phyloP scores from a whole-genome alignment of 805 yeast genomes.

The Metschnikowia matae region DNA sequence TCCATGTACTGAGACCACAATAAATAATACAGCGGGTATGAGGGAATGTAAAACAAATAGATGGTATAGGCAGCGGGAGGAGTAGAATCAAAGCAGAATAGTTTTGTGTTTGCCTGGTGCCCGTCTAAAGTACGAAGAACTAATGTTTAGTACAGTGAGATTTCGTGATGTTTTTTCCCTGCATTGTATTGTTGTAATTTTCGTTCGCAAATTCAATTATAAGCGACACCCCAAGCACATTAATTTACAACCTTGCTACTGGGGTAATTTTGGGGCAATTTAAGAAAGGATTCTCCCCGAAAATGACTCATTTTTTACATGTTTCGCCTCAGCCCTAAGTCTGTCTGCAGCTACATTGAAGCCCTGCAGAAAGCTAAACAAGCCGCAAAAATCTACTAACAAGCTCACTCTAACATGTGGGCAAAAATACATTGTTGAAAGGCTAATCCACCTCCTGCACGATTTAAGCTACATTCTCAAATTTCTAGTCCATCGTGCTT shows the following conservation, averaged over 20 bases:
- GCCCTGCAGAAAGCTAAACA: not conserved
- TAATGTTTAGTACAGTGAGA: not conserved
- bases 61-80: not conserved
- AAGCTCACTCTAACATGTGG: not conserved
- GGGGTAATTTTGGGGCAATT: not conserved
- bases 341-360: not conserved
- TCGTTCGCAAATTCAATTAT: conserved; percentile 4
- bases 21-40: not conserved
- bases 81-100: not conserved
- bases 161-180: conserved; percentile 5
- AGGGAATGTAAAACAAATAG: not conserved
- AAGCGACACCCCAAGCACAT: not conserved
- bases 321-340: not conserved
- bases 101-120: not conserved
- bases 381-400: not conserved
- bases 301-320: not conserved
- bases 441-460: too few relatives aligned
- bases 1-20: not conserved
- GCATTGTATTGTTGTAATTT: conserved; percentile 3
- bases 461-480: too few relatives aligned
- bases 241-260: not conserved
- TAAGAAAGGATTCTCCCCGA: not conserved
- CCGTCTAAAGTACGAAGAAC: not conserved
- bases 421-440: not conserved
- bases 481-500: too few relatives aligned